Conservation (phyloP, 192 early-diverging fungal genomes). For the Backusella psychrophila region DNA sequence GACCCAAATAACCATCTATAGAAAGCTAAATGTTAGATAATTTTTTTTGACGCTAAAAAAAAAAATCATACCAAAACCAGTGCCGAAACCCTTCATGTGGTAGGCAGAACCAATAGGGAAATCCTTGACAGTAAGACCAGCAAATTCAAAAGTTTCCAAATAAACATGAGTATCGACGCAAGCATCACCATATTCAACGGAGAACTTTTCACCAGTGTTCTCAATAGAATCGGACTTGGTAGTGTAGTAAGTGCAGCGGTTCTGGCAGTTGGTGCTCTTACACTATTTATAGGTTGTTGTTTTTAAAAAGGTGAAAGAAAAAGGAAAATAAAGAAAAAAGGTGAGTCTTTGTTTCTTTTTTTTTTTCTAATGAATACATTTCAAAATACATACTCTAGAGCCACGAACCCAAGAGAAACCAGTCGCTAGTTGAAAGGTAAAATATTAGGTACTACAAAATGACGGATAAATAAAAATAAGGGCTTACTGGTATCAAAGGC, state of each 20-base stretch:
- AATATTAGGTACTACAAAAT: not conserved
- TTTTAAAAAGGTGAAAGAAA: not conserved
- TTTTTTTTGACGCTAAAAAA: not conserved
- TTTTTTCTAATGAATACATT: not conserved
- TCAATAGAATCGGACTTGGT: constrained; percentile 9
- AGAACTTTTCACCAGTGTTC: constrained; percentile 28
- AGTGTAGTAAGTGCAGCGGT: constrained; percentile 36
- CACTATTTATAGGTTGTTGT: constrained; percentile 19
- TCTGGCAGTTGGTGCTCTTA: constrained; percentile 26
- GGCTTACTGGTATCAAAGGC: constrained; percentile 78
- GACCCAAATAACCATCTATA: constrained; percentile 34
- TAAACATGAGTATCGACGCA: constrained; percentile 36
- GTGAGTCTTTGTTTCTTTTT: not conserved
- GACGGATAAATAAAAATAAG: not conserved
- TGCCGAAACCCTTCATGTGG: constrained; percentile 31
- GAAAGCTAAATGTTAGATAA: not conserved
- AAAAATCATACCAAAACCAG: constrained; percentile 16
- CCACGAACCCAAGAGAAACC: constrained; percentile 39
- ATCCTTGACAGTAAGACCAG: constrained; percentile 25
- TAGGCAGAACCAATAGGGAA: constrained; percentile 36
- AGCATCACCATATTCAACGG: constrained; percentile 30
- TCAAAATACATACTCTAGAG: constrained; percentile 19
- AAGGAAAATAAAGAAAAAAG: not conserved
- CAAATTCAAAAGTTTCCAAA: constrained; percentile 28
- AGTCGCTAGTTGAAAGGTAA: constrained; percentile 15